Percentiles rank a stretch among this genome's conserved stretches.
phyloP scores from a whole-genome alignment of 1,284 basidiomycete species.

The Ceratobasidium sp. region DNA sequence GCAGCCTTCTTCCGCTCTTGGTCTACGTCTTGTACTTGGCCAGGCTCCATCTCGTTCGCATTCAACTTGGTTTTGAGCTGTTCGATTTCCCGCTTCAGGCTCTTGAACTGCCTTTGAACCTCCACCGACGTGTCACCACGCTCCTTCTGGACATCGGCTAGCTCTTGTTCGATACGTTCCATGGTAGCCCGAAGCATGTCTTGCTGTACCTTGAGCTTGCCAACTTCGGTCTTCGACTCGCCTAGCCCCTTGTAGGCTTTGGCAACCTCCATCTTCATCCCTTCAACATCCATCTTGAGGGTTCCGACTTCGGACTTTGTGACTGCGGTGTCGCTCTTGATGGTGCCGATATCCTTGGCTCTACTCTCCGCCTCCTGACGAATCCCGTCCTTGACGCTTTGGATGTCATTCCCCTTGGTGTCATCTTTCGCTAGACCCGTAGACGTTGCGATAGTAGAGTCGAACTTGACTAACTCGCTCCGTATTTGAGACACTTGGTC shows the following conservation, averaged over 20 bases:
- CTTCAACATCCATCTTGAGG: background rate
- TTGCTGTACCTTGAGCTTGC: background rate
- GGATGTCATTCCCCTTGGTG: background rate
- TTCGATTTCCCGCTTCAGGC: background rate
- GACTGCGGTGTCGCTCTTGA: background rate
- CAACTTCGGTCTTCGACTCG: background rate
- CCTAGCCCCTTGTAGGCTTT: background rate
- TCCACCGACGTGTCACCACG: slow-evolving; percentile 3
- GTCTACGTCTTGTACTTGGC: background rate
- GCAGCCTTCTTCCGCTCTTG: background rate
- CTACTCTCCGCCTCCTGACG: slow-evolving; percentile 7
- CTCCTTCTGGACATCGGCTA: background rate
- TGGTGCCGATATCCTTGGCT: background rate
- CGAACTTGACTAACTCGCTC: background rate
- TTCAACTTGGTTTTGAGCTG: background rate
- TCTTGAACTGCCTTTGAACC: background rate
- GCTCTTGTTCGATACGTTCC: background rate
- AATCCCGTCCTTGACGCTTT: background rate
- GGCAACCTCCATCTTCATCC: slow-evolving; percentile 1
- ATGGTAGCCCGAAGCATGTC: background rate
- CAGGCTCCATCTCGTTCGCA: background rate
- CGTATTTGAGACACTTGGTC: slow-evolving; percentile 4
- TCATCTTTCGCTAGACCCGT: background rate
- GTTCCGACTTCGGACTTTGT: background rate
- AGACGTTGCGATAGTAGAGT: background rate